phyloP scores from a whole-genome alignment of 2,329 filamentous ascomycete species.

The Fusarium sp. region DNA sequence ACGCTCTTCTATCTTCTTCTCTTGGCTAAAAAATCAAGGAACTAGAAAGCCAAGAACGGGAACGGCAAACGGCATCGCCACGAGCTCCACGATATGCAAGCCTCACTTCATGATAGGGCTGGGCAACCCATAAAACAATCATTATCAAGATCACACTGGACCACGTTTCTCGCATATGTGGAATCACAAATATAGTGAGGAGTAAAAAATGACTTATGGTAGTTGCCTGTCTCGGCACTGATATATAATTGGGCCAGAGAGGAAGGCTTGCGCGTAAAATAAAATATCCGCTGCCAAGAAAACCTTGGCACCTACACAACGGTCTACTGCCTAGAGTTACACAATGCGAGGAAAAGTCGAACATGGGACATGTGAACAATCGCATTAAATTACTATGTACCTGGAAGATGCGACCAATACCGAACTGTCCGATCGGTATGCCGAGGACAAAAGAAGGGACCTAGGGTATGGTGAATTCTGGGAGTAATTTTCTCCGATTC shows the following conservation, averaged over 20 bases:
- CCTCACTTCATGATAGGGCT: constrained; percentile 5
- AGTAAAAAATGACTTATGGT: not conserved
- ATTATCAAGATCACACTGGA: not conserved
- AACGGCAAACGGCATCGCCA: constrained; percentile 17
- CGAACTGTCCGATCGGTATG: no score
- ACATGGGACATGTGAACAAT: not conserved
- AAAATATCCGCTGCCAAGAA: constrained; percentile 9
- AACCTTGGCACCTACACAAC: constrained; percentile 6
- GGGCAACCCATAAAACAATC: not conserved
- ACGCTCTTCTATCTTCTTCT: not conserved
- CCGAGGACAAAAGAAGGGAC: no score
- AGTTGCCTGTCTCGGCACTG: constrained; percentile 12
- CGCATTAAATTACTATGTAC: not conserved
- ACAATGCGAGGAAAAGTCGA: not conserved
- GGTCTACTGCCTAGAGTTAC: not conserved
- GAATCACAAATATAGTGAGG: not conserved
- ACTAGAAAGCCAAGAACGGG: constrained; percentile 6
- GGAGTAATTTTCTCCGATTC: no score
- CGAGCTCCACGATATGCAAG: constrained; percentile 8
- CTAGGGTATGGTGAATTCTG: not conserved
- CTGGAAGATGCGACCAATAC: not conserved
- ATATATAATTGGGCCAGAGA: constrained; percentile 13
- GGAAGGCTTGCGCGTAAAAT: constrained; percentile 15
- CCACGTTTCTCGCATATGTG: constrained; percentile 11
- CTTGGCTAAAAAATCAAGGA: not conserved